A percentile compares a stretch with the other conserved stretches of the same genome.
Evolutionary conservation across 1,284 basidiomycete genomes (phyloP).

Genomic region (Microbotryum saponariae): DNA sequence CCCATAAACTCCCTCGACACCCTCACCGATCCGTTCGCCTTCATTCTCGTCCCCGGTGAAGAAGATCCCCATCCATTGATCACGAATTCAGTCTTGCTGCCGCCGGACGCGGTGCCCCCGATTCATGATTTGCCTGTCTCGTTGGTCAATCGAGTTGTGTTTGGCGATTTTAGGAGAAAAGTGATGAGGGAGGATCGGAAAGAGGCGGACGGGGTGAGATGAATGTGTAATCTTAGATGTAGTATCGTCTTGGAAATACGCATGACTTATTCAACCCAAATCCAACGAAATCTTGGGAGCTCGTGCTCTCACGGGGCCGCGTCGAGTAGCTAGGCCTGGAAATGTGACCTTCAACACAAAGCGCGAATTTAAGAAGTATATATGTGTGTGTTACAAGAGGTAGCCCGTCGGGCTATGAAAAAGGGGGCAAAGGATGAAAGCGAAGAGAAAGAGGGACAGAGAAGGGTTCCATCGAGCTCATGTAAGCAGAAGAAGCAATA

Average conservation of each 20-base stretch:
- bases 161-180: slow-evolving; percentile 10
- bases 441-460: neutral
- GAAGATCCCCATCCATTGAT: neutral
- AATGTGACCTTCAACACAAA: no score
- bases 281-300: no score
- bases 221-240: no score
- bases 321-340: no score
- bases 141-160: slow-evolving; percentile 30
- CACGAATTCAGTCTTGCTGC: slow-evolving; percentile 3
- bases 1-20: slow-evolving; percentile 15
- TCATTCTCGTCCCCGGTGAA: neutral
- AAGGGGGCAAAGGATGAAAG: no score
- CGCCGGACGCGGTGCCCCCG: slow-evolving; percentile 26
- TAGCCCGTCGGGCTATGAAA: no score
- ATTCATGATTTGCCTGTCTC: slow-evolving; percentile 33
- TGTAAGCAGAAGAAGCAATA: neutral
- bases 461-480: neutral
- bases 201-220: neutral
- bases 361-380: no score
- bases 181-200: neutral
- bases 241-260: no score
- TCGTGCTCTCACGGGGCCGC: no score
- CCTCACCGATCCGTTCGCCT: slow-evolving; percentile 15
- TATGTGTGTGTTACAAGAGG: no score
- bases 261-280: no score